Conservation (phyloP, 345 rosid species). For the Firmiana major region DNA sequence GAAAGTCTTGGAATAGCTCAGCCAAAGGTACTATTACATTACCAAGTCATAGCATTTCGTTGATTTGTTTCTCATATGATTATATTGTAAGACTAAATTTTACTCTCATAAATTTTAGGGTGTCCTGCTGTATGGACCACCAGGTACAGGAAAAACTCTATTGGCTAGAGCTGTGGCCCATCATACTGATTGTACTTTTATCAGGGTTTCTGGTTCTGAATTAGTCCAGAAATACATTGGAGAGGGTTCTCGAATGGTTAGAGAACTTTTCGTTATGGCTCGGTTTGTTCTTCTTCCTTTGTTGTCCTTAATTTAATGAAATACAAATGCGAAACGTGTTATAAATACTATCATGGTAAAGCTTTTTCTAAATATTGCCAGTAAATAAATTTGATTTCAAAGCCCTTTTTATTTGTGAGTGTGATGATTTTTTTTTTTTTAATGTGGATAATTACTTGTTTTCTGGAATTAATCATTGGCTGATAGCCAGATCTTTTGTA, state of each 20-base stretch:
- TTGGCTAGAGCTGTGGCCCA: slow-evolving; percentile 99
- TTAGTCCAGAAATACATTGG: slow-evolving; percentile 97
- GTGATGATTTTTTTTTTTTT: not conserved
- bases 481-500: not conserved
- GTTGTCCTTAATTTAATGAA: not conserved
- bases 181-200: slow-evolving; percentile 98
- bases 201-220: slow-evolving; percentile 98
- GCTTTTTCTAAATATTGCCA: not conserved
- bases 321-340: too few species aligned
- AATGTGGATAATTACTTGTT: not conserved
- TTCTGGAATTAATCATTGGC: not conserved
- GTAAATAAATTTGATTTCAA: not conserved
- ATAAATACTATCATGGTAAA: not conserved
- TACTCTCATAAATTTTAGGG: slow-evolving; percentile 45
- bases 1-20: slow-evolving; percentile 98
- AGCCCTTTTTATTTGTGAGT: not conserved
- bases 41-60: not conserved
- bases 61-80: not conserved
- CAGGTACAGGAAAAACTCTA: slow-evolving; percentile 96
- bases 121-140: slow-evolving; percentile 94
- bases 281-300: slow-evolving; percentile 45
- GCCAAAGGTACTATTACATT: slow-evolving; percentile 64
- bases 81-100: not conserved
- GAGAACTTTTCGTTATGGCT: slow-evolving; percentile 99
- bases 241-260: slow-evolving; percentile 98